A percentile compares a stretch with the other conserved stretches of the same genome.
These are phyloP conservation scores for Amanita exitialis DNA, from an alignment of 768 basidiomycete genomes.

Conservation along the genomic window DNA sequence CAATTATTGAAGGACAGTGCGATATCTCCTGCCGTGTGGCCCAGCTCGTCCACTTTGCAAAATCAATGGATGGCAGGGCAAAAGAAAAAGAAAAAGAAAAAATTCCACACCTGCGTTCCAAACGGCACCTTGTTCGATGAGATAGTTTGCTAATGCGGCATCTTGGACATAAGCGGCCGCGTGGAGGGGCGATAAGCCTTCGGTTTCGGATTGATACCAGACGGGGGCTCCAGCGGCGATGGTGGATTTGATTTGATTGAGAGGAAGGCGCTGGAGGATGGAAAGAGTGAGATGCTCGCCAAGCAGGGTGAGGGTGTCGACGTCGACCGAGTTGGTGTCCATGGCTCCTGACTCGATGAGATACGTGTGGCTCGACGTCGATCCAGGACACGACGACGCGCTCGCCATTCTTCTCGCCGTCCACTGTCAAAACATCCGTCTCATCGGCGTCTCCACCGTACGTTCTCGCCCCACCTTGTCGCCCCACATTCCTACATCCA, in stretches of 20 bases:
- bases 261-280: conserved; percentile 39
- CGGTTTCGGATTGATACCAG: conserved; percentile 81
- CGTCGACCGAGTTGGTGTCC: conserved; percentile 13
- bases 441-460: conserved; percentile 83
- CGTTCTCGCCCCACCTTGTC: conserved; percentile 7
- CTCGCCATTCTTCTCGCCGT: conserved; percentile 73
- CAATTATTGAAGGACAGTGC: conserved; percentile 78
- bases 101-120: conserved; percentile 74
- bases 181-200: conserved; percentile 79
- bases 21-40: conserved; percentile 84
- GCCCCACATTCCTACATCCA: background rate
- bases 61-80: background rate
- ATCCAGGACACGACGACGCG: conserved; percentile 52
- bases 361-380: conserved; percentile 5
- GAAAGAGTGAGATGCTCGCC: conserved; percentile 51
- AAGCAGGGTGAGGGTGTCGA: conserved; percentile 37
- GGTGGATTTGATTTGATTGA: conserved; percentile 35
- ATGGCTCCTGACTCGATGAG: background rate
- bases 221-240: conserved; percentile 65
- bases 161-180: conserved; percentile 75
- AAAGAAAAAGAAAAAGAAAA: background rate
- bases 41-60: conserved; percentile 60
- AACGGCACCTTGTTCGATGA: conserved; percentile 76
- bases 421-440: conserved; percentile 50
- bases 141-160: conserved; percentile 44